Evolutionary conservation across 164 flowering plant species (phyloP), one percentile per base, ranked within the genome.

Genomic region (Chloranthus sessilifolius): DNA sequence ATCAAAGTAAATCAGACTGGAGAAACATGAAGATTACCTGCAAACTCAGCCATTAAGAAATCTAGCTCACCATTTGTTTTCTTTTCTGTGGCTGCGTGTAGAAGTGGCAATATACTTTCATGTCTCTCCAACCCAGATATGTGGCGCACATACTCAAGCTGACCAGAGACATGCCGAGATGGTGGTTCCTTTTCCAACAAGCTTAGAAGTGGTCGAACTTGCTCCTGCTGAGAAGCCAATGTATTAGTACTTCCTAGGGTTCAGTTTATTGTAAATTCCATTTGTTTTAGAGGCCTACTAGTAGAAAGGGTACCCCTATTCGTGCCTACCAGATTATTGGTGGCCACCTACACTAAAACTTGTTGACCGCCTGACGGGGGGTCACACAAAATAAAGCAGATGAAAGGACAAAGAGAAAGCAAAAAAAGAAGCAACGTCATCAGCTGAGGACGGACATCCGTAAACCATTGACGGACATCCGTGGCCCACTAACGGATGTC

Each of bases 121-220:
- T 86, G 92, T 59, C 82, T 81, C 64, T 94, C 97, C 57, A 87
- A 40, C 21, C 96, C 95, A 53, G 95, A 62, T 46, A 89, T 71
- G 52, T 89, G 91, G 7, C 81, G 83, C 5, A 78, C 78, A 81
- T 79, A 91, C 62, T 92, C 99, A 29, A 92, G 83, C 69, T 88
- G 95, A 43, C 99, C 97, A 64, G 99, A 86, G 59, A 77, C 75
- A 72, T 71, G 92, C 52, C 85, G 72, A 34, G 96, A 89, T 60
- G 96, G 96, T 26, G 99, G 99, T 54, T 94, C 99, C 70, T 89
- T 94, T 3, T 94, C 99, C 74, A 94, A 63, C 70, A 94, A 80
- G 69, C 99, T 94, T 38, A 89, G 83, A 53, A 94, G 90, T 39
- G 99, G 99, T 19, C 91, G 82, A 38, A 87, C 92, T 69, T 87